Base-by-base conservation (phyloP, 805 yeast species). In the Zygosaccharomyces lentus region DNA sequence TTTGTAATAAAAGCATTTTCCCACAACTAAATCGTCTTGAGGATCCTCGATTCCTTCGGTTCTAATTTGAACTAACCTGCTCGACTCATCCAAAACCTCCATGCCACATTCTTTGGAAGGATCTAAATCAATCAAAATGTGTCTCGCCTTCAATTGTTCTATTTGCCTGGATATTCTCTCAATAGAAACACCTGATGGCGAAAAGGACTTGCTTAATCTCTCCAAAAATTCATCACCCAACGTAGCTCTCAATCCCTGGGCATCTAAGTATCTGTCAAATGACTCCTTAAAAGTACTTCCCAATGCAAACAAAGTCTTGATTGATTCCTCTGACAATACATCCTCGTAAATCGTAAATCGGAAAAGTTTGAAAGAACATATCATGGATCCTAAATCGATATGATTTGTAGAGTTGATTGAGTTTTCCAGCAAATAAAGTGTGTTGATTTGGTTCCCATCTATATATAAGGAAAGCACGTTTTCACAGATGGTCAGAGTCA, bases 301-400 rank as follows among this genome's bases (percentile, higher is more conserved):
- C 13, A 47, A 32, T 2, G 45, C 38, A 41, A 36, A 26, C 23
- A 52, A 21, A n/a, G 45, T 29, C 29, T 42, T 50, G 2, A 54
- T 30, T 3, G 50, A 37, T 12, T 46, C 37, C 23, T 49, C 52
- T n/a, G 50, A 37, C 16, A 58, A 31, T 9, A 24, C 34, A 8
- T 37, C 44, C 9, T 40, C 37, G 31, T 37, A 60, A 2, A 56
- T 36, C 16, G 29, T 37, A 4, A 59, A 47, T n/a, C 51, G 45
- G 34, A 38, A 61, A 10, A 64, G 43, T 39, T 54, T 60, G n/a
- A 68, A 55, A 2, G 68, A 55, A 6, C 65, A 53, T 16, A 60
- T 62, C 49, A 66, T 62, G 1, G 68, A 59, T 7, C 68, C 70
- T 24, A 69, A 12, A 30, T 57, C 63, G n/a, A 68, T 12, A 5